Conservation (phyloP, 768 basidiomycete genomes). For the Lentinula aciculospora region DNA sequence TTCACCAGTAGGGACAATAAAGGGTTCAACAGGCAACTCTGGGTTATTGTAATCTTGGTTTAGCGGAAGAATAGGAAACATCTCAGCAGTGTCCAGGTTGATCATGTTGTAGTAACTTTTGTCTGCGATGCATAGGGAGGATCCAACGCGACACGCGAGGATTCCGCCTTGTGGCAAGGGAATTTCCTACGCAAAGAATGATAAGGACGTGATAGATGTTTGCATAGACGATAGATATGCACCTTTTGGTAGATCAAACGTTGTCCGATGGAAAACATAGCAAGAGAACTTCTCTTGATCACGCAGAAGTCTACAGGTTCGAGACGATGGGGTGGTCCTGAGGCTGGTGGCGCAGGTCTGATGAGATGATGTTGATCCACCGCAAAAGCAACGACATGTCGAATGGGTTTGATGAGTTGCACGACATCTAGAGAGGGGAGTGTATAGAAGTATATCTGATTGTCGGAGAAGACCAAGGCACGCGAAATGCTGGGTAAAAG, state of each 20-base stretch:
- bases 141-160: constrained; percentile 57
- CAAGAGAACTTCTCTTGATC: constrained; percentile 61
- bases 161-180: constrained; percentile 55
- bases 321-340: constrained; percentile 28
- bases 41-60: constrained; percentile 54
- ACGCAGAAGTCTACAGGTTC: constrained; percentile 68
- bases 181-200: constrained; percentile 48
- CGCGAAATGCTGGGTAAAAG: constrained; percentile 72
- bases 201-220: background rate
- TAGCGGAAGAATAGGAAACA: constrained; percentile 73
- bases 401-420: constrained; percentile 63
- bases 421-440: constrained; percentile 78
- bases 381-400: constrained; percentile 75
- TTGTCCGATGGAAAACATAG: constrained; percentile 62
- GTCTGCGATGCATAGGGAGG: constrained; percentile 70
- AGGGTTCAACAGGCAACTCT: background rate
- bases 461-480: constrained; percentile 70
- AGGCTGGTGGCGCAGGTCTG: constrained; percentile 37
- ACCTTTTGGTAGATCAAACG: constrained; percentile 60
- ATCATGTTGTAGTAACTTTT: constrained; percentile 70
- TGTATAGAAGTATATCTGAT: constrained; percentile 71
- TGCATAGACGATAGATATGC: background rate
- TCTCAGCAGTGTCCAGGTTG: constrained; percentile 64
- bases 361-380: constrained; percentile 74
- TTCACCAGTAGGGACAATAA: constrained; percentile 27